Conservation (phyloP, 495 filamentous ascomycete genomes). For the Parmelia sp. region DNA sequence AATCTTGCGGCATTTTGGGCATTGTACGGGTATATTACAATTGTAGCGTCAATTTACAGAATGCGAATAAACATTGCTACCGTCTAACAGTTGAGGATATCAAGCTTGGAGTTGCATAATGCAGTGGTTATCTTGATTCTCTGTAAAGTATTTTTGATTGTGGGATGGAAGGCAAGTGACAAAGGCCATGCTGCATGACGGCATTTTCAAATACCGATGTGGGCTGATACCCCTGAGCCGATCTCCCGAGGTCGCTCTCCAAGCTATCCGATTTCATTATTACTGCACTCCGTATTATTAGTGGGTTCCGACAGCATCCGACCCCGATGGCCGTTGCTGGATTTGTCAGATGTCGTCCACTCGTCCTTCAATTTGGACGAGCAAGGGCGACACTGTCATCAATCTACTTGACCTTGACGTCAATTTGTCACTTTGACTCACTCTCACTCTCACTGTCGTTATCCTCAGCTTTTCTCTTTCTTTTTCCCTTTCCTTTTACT, state of each 20-base stretch:
- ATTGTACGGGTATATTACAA: background rate
- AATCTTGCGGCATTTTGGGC: background rate
- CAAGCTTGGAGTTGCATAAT: no score
- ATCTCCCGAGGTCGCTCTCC: background rate
- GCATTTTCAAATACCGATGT: background rate
- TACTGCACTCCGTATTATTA: no score
- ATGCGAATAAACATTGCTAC: no score
- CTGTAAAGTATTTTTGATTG: no score
- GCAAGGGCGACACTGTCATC: constrained; percentile 1
- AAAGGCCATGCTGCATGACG: background rate
- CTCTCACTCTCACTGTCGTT: constrained; percentile 11
- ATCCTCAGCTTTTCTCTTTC: no score
- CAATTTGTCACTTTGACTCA: background rate
- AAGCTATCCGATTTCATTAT: no score
- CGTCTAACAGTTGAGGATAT: no score
- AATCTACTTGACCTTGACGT: background rate
- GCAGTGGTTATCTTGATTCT: no score
- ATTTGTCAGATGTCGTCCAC: constrained; percentile 1
- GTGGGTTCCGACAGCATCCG: constrained; percentile 2
- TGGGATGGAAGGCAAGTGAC: no score
- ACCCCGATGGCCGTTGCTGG: background rate
- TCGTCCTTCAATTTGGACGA: no score
- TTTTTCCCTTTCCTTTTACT: background rate
- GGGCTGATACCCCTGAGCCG: background rate
- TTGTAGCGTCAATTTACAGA: no score